These are phyloP conservation scores for Linnemannia zychae DNA, from an alignment of 192 early-diverging fungal species.

Conservation along the genomic window DNA sequence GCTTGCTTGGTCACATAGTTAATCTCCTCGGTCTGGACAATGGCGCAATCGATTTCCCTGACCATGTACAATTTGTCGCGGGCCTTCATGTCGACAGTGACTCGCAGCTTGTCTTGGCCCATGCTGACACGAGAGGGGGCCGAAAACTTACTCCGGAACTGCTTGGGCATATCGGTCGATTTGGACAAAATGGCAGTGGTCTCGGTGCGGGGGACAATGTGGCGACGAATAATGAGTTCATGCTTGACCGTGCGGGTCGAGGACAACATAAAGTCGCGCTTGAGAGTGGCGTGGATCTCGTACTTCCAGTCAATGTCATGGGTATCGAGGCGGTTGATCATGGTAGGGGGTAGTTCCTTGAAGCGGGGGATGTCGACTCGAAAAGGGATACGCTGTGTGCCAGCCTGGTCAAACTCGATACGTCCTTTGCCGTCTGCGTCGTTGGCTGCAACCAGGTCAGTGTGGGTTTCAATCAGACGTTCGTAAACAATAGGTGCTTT, in stretches of 20 bases:
- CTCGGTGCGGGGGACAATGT: not conserved
- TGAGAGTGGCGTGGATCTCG: constrained; percentile 39
- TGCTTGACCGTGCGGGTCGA: constrained; percentile 20
- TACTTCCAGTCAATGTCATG: constrained; percentile 56
- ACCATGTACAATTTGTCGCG: constrained; percentile 40
- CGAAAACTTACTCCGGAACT: constrained; percentile 37
- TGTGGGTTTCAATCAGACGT: constrained; percentile 11
- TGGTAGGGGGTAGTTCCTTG: constrained; percentile 32
- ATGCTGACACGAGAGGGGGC: constrained; percentile 18
- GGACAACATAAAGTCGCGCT: constrained; percentile 34
- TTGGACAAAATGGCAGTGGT: not conserved
- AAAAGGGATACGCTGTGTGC: constrained; percentile 41
- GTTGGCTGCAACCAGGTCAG: constrained; percentile 46
- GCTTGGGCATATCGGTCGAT: constrained; percentile 25
- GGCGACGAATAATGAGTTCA: constrained; percentile 32
- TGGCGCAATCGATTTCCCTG: constrained; percentile 39
- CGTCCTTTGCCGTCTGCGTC: constrained; percentile 40
- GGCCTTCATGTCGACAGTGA: constrained; percentile 36
- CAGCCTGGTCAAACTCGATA: constrained; percentile 19
- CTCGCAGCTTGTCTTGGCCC: constrained; percentile 13
- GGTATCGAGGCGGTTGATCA: constrained; percentile 49
- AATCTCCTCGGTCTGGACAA: constrained; percentile 49
- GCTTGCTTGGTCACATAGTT: constrained; percentile 19
- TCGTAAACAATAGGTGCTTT: constrained; percentile 33
- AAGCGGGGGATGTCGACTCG: constrained; percentile 37